Conservation (phyloP, 768 basidiomycete genomes). For the Lactarius sp. region DNA sequence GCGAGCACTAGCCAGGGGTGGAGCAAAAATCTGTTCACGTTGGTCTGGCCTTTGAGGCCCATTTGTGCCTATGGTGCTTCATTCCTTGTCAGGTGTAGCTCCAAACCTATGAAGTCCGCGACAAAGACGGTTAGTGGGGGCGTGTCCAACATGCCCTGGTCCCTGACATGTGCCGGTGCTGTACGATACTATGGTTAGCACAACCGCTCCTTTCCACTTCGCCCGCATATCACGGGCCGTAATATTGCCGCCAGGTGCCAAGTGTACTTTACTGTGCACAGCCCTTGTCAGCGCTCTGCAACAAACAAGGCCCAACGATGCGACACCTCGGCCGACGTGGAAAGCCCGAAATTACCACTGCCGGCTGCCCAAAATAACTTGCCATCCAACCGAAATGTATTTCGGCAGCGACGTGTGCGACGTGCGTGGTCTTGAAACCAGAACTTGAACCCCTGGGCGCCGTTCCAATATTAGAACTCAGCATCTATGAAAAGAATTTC, state of each 20-base stretch:
- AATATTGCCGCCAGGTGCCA: background rate
- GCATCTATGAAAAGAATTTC: background rate
- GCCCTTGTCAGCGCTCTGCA: too few relatives aligned
- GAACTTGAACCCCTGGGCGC: conserved; percentile 6
- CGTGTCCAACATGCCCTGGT: background rate
- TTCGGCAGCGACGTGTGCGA: too few relatives aligned
- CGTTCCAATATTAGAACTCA: background rate
- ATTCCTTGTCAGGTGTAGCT: background rate
- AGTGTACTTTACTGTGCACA: background rate
- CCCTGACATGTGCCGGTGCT: background rate
- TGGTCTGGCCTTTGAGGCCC: too few relatives aligned
- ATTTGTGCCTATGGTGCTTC: background rate
- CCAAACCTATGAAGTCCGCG: background rate
- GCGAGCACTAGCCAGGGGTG: background rate
- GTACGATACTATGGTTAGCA: background rate
- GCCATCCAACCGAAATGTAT: too few relatives aligned
- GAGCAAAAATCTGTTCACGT: too few relatives aligned
- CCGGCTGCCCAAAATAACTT: too few relatives aligned
- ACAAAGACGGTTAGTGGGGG: conserved; percentile 1
- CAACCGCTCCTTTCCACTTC: background rate
- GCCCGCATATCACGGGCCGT: background rate
- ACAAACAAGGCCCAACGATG: too few relatives aligned
- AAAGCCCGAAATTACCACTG: background rate
- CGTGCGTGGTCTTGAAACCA: background rate
- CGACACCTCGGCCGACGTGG: too few relatives aligned